phyloP scores from a whole-genome alignment of 2,329 filamentous ascomycete species.

The Neonectria hederae region DNA sequence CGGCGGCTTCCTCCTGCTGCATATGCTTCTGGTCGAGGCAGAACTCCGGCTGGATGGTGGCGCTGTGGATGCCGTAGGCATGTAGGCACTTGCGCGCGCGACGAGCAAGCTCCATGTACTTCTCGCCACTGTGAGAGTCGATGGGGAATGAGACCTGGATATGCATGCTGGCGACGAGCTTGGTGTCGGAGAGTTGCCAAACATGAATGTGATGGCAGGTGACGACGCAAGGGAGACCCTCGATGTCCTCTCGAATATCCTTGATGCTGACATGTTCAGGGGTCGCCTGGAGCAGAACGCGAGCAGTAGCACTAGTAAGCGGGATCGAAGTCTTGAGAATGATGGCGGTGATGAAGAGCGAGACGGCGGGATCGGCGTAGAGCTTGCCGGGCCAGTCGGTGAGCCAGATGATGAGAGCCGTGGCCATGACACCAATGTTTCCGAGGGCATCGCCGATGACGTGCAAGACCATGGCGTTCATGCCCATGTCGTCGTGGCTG shows the following conservation, averaged over 20 bases:
- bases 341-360: conserved; percentile 88
- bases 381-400: conserved; percentile 82
- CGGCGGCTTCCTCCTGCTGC: conserved; percentile 49
- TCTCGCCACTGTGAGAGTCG: conserved; percentile 77
- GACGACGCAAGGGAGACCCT: conserved; percentile 82
- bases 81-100: conserved; percentile 89
- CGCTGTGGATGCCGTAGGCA: conserved; percentile 94
- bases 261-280: conserved; percentile 88
- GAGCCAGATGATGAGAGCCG: conserved; percentile 90
- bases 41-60: conserved; percentile 96
- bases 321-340: conserved; percentile 80
- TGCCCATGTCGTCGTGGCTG: conserved; percentile 90
- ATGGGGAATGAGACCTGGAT: conserved; percentile 92
- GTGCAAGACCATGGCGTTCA: conserved; percentile 84
- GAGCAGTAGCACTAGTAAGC: conserved; percentile 80
- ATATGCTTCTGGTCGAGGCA: conserved; percentile 62
- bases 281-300: conserved; percentile 93
- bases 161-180: conserved; percentile 92
- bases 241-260: conserved; percentile 92
- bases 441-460: conserved; percentile 86
- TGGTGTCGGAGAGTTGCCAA: conserved; percentile 96
- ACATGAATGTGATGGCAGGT: conserved; percentile 97
- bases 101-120: conserved; percentile 91
- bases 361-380: conserved; percentile 92
- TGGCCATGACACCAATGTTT: conserved; percentile 85